phyloP scores from a whole-genome alignment of 495 filamentous ascomycete species.

The Penicillium paxilli region DNA sequence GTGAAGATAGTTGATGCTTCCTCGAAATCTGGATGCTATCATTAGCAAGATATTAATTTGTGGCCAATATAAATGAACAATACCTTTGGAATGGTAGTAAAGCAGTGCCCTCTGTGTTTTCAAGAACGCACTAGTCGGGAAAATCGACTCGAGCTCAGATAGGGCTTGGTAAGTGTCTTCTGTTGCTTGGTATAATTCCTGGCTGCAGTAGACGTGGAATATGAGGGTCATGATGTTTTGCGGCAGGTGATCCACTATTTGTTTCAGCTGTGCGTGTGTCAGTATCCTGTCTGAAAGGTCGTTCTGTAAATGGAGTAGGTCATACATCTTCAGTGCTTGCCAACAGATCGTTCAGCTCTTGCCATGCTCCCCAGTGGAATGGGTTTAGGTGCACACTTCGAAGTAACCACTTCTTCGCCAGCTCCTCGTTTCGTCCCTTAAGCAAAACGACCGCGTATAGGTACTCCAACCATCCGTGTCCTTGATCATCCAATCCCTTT shows the following conservation, averaged over 20 bases:
- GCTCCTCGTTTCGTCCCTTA: slow-evolving; percentile 84
- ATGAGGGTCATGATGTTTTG: slow-evolving; percentile 91
- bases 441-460: slow-evolving; percentile 89
- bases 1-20: slow-evolving; percentile 84
- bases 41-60: background rate
- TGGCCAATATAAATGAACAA: background rate
- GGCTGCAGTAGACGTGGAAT: slow-evolving; percentile 85
- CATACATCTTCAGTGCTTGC: slow-evolving; percentile 80
- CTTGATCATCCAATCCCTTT: slow-evolving; percentile 59
- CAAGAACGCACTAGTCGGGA: slow-evolving; percentile 83
- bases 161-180: slow-evolving; percentile 66
- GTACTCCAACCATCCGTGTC: slow-evolving; percentile 95
- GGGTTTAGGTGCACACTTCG: slow-evolving; percentile 82
- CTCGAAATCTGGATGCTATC: slow-evolving; percentile 67
- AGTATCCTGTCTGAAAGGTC: slow-evolving; percentile 2
- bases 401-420: slow-evolving; percentile 79
- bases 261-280: slow-evolving; percentile 48
- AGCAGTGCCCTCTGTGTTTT: slow-evolving; percentile 86
- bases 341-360: slow-evolving; percentile 77
- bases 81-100: slow-evolving; percentile 84
- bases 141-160: slow-evolving; percentile 75
- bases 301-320: slow-evolving; percentile 21
- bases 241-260: slow-evolving; percentile 64
- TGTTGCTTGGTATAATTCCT: slow-evolving; percentile 87
- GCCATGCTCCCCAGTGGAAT: slow-evolving; percentile 97